These are phyloP conservation scores for Cucumis cinereus DNA, from an alignment of 306 rosid genomes.

Conservation along the genomic window DNA sequence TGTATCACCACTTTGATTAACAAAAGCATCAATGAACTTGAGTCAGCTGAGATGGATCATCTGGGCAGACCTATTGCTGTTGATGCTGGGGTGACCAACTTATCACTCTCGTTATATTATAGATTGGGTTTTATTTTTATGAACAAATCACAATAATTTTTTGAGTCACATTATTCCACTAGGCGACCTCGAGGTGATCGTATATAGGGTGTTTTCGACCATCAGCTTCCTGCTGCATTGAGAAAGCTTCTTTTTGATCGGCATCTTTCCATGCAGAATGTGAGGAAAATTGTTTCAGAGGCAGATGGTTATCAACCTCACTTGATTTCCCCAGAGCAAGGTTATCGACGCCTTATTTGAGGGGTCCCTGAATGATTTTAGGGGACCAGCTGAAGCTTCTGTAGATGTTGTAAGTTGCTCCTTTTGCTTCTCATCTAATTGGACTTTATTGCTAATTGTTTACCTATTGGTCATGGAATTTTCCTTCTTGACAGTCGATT, in stretches of 20 bases:
- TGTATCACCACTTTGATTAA: conserved; percentile 67
- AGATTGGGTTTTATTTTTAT: background rate
- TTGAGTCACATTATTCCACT: background rate
- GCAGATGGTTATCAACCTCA: conserved; percentile 99
- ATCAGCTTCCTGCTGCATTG: conserved; percentile 97
- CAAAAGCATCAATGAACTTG: conserved; percentile 81
- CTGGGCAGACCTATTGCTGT: conserved; percentile 79
- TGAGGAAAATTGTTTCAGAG: conserved; percentile 85
- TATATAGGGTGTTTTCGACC: conserved; percentile 84
- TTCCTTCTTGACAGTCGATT: conserved; percentile 84
- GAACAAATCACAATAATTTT: background rate
- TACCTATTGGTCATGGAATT: conserved; percentile 45
- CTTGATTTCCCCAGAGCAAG: conserved; percentile 98
- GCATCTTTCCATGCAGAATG: conserved; percentile 82
- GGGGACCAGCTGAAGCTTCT: conserved; percentile 98
- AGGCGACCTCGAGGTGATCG: conserved; percentile 98
- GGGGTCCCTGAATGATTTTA: conserved; percentile 65
- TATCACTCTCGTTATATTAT: background rate
- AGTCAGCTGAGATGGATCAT: conserved; percentile 77
- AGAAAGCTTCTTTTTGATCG: conserved; percentile 94
- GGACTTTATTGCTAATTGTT: background rate
- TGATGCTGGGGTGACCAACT: conserved; percentile 75
- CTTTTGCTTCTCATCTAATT: background rate
- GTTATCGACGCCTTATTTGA: conserved; percentile 92
- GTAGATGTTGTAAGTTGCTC: conserved; percentile 77